phyloP scores from a whole-genome alignment of 2,329 filamentous ascomycete genomes.

The Monilinia vaccinii-corymbosi region DNA sequence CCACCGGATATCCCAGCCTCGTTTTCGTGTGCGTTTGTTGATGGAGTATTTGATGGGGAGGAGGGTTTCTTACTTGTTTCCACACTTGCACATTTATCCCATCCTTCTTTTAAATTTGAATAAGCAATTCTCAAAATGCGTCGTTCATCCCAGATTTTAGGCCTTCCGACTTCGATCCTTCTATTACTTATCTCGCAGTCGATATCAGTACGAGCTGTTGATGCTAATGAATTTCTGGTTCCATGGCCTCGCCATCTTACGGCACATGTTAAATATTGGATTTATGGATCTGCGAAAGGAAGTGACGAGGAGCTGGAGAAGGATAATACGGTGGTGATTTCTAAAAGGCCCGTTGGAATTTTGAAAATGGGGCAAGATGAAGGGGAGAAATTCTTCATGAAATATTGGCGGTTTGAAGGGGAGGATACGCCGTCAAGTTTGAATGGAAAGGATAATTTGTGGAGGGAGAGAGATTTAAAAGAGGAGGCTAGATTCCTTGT shows the following conservation, averaged over 20 bases:
- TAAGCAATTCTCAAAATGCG: constrained; percentile 31
- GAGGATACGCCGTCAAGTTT: constrained; percentile 12
- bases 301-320: constrained; percentile 33
- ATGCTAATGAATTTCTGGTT: constrained; percentile 15
- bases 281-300: constrained; percentile 36
- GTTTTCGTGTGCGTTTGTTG: too few relatives aligned
- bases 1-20: too few relatives aligned
- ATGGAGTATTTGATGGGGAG: too few relatives aligned
- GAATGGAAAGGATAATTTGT: background rate
- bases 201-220: constrained; percentile 27
- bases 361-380: constrained; percentile 64
- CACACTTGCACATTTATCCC: too few relatives aligned
- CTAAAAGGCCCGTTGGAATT: constrained; percentile 47
- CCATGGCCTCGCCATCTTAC: constrained; percentile 40
- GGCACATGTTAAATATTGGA: constrained; percentile 37
- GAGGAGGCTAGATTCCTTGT: constrained; percentile 19
- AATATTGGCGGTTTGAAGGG: constrained; percentile 43
- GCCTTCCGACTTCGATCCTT: constrained; percentile 38
- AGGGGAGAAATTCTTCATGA: constrained; percentile 63
- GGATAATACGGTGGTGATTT: constrained; percentile 32
- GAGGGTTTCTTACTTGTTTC: background rate
- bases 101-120: background rate
- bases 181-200: constrained; percentile 36
- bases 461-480: constrained; percentile 18
- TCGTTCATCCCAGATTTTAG: constrained; percentile 30